A percentile compares a stretch with the other conserved stretches of the same genome.
These are phyloP conservation scores for Anthostomella pinea DNA, from an alignment of 2,329 filamentous ascomycete species.

Conservation along the genomic window DNA sequence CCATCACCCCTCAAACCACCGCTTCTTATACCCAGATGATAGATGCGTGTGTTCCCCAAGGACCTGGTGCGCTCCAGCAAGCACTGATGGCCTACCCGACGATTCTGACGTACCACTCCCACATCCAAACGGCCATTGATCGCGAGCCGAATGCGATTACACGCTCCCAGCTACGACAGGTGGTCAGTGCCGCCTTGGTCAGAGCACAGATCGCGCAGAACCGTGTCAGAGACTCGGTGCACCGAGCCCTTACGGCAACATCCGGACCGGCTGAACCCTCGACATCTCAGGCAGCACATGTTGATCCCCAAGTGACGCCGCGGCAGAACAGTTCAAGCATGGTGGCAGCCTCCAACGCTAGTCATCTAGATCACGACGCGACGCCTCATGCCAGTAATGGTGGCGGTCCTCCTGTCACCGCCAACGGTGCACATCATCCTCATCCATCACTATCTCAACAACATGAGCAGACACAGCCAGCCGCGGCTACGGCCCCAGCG, in stretches of 20 bases:
- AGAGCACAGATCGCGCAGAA: constrained; percentile 45
- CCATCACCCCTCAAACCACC: constrained; percentile 34
- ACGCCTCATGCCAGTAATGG: constrained; percentile 8
- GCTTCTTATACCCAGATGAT: constrained; percentile 51
- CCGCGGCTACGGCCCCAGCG: constrained; percentile 4
- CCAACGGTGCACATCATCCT: constrained; percentile 7
- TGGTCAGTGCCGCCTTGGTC: constrained; percentile 45
- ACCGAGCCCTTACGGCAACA: constrained; percentile 20
- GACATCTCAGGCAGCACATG: constrained; percentile 10
- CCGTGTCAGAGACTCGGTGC: constrained; percentile 26
- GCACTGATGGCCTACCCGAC: constrained; percentile 46
- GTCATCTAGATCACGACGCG: too few species aligned
- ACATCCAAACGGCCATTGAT: constrained; percentile 51
- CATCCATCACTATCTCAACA: constrained; percentile 6
- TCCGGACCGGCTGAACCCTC: constrained; percentile 12
- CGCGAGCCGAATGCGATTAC: constrained; percentile 46
- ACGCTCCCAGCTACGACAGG: constrained; percentile 48
- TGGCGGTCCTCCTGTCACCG: constrained; percentile 18
- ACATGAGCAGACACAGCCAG: constrained; percentile 1
- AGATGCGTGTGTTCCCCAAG: constrained; percentile 50
- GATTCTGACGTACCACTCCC: constrained; percentile 45
- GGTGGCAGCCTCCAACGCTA: too few species aligned
- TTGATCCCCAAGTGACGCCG: constrained; percentile 4
- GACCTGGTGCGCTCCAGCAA: constrained; percentile 44
- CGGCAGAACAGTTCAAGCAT: too few species aligned